Base-by-base conservation (phyloP, 805 yeast species). In the Tetrapisispora taiwanensis region DNA sequence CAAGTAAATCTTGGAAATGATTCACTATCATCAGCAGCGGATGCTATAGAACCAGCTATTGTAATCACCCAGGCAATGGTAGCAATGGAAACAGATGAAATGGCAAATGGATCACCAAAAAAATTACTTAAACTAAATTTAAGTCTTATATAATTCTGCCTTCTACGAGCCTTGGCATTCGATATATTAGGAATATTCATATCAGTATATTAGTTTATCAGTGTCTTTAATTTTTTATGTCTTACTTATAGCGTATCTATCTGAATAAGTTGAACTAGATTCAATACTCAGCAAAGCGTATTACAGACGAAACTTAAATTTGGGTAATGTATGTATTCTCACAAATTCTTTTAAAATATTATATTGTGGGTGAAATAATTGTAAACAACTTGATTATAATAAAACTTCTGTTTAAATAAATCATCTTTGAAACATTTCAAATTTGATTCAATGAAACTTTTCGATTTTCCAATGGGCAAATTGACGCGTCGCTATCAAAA, bases 21-120 rank as follows among this genome's bases (percentile, higher is more conserved):
- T 14, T 65, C 62, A 22, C 53, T 46, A 17, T 62, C 59, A 15
- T 62, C 59, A 15, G 59, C 44, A 15, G 70, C 70, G 7, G 78
- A 60, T 1, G 84, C 79, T 17, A 84, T 78, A 14, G 95, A 84
- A 1, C 97, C 97, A 1, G 83, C 94, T 44, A 92, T 72, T 9
- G 95, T 85, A 41, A 92, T 76, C 46, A 87, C 69, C 97, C 97
- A 90, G 14, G 95, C 77, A 22, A 87, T 71, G 3, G 73, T 50
- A 1, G 88, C 82, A 42, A 89, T 76, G 1, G 88, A 77, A 32
- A 84, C 69, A 6, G 96, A 82, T 15, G 92, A 74, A 30, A 88
- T 71, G 41, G 95, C 95, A 61, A 89, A 89, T 2, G 97, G 95
- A 61, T 89, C 95, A 27, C 86, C 79, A 19, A 79, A 60, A 47